phyloP scores from a whole-genome alignment of 352 stramenopile genomes.

The Globisporangium apiculatum region DNA sequence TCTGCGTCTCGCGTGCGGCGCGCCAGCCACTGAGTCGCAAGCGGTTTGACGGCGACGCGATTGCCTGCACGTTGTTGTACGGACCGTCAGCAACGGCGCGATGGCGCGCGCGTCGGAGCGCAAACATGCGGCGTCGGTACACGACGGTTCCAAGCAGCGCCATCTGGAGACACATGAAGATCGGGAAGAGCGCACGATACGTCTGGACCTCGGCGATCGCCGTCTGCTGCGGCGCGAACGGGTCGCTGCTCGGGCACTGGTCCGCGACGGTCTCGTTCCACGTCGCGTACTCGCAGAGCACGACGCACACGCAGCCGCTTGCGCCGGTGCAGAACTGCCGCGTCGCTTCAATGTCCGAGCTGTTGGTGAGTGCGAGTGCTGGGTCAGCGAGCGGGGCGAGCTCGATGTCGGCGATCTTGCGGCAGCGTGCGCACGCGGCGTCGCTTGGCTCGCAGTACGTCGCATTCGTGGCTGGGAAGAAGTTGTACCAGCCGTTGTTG shows the following conservation, averaged over 20 bases:
- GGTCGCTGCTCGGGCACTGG: slow-evolving; percentile 28
- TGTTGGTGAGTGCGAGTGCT: slow-evolving; percentile 23
- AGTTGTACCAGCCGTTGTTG: slow-evolving; percentile 44
- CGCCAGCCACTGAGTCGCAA: slow-evolving; percentile 59
- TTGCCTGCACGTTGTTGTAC: slow-evolving; percentile 71
- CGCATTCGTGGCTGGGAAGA: slow-evolving; percentile 54
- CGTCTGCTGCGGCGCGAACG: slow-evolving; percentile 12
- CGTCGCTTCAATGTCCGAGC: slow-evolving; percentile 20
- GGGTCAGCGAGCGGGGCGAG: slow-evolving; percentile 13
- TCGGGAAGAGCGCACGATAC: slow-evolving; percentile 55
- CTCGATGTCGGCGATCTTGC: slow-evolving; percentile 20
- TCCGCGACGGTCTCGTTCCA: slow-evolving; percentile 47
- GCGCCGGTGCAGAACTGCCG: slow-evolving; percentile 49
- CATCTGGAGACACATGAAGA: slow-evolving; percentile 68
- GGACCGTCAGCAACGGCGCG: slow-evolving; percentile 24
- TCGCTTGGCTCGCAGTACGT: slow-evolving; percentile 56
- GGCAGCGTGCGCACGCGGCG: slow-evolving; percentile 41
- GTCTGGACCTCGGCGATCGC: slow-evolving; percentile 16
- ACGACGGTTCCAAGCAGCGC: slow-evolving; percentile 46
- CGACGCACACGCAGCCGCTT: slow-evolving; percentile 58
- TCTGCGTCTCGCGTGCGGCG: slow-evolving; percentile 40
- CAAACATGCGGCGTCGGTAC: slow-evolving; percentile 42
- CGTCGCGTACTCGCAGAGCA: slow-evolving; percentile 40
- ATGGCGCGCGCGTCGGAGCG: slow-evolving; percentile 15
- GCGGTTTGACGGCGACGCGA: slow-evolving; percentile 58